Conservation (phyloP, 257 asterid species). For the Eustoma russellianum region DNA sequence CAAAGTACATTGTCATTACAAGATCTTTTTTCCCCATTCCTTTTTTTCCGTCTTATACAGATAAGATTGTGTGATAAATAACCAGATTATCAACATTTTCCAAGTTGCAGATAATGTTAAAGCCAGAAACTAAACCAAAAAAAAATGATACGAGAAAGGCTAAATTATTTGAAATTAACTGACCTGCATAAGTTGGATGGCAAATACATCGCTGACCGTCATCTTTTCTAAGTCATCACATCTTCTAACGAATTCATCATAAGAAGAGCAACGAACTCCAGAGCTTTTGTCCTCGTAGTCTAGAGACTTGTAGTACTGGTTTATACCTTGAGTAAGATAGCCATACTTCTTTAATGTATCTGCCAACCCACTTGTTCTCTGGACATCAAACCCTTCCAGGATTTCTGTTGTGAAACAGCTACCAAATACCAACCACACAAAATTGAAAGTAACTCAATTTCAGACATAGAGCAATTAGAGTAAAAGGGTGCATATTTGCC, state of each 20-base stretch:
- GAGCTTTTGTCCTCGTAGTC: constrained; percentile 30
- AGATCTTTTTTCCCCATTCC: no score
- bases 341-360: constrained; percentile 90
- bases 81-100: no score
- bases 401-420: constrained; percentile 98
- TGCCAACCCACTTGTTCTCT: constrained; percentile 73
- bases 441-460: constrained; percentile 3
- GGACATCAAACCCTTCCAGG: constrained; percentile 96
- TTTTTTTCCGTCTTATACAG: no score
- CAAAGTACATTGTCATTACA: no score
- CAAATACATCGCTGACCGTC: constrained; percentile 91
- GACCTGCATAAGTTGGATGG: constrained; percentile 98
- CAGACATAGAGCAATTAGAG: constrained; percentile 4
- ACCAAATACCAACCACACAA: constrained; percentile 22
- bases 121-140: neutral
- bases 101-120: no score
- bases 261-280: constrained; percentile 46
- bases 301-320: constrained; percentile 55
- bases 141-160: neutral
- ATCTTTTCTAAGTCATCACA: constrained; percentile 79
- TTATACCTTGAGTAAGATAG: constrained; percentile 70
- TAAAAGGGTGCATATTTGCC: no score
- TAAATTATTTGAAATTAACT: neutral
- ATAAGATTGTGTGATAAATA: no score
- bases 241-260: constrained; percentile 51